phyloP scores from a whole-genome alignment of 192 early-diverging fungal genomes.

The Gigaspora rosea region DNA sequence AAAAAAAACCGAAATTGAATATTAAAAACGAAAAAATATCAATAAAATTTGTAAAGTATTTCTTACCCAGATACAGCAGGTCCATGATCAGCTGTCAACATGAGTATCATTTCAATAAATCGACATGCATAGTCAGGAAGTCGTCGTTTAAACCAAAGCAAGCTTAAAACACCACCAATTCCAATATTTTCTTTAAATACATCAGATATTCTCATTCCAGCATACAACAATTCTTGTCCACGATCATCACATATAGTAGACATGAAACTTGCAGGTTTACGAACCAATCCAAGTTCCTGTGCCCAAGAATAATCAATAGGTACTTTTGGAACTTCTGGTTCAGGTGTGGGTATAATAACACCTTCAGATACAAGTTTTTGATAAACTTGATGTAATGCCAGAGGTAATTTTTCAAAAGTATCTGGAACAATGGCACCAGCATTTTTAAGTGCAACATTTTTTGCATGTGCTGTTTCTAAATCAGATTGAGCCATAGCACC shows the following conservation, averaged over 20 bases:
- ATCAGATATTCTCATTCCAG: constrained; percentile 97
- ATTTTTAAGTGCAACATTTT: constrained; percentile 84
- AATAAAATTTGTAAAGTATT: constrained; percentile 40
- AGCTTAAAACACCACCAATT: constrained; percentile 94
- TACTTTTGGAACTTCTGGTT: constrained; percentile 97
- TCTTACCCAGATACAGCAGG: constrained; percentile 93
- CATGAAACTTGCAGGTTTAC: constrained; percentile 98
- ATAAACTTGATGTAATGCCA: constrained; percentile 77
- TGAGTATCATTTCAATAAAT: constrained; percentile 99
- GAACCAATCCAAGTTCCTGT: constrained; percentile 95
- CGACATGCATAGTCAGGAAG: constrained; percentile 91
- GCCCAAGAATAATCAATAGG: constrained; percentile 99
- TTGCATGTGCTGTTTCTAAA: constrained; percentile 94
- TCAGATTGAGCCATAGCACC: constrained; percentile 96
- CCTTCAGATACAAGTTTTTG: constrained; percentile 72
- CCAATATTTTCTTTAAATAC: constrained; percentile 99
- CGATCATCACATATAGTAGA: constrained; percentile 99
- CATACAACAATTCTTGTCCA: constrained; percentile 97
- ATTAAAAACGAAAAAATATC: neutral
- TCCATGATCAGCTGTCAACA: constrained; percentile 99
- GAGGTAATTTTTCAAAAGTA: constrained; percentile 94
- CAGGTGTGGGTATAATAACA: constrained; percentile 67
- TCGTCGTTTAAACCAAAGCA: constrained; percentile 98
- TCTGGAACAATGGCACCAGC: constrained; percentile 92
- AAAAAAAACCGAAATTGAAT: neutral